A percentile compares a stretch with the other conserved stretches of the same genome.
These are phyloP conservation scores for Immersiporthe knoxdaviesiana DNA, from an alignment of 2,329 filamentous ascomycete genomes.

Conservation along the genomic window DNA sequence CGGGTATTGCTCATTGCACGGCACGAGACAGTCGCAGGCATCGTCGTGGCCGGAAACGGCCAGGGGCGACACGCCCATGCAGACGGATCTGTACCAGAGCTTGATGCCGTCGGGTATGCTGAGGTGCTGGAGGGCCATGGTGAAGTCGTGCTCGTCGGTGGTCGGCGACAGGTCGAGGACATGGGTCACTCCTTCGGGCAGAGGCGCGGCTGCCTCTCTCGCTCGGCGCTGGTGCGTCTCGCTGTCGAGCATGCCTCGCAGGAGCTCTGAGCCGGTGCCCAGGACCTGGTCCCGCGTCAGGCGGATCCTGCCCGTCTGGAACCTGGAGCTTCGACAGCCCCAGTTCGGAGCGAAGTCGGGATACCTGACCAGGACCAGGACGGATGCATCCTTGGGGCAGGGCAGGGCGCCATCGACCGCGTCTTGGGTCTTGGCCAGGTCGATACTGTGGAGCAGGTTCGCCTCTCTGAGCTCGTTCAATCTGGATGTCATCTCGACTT, in stretches of 20 bases:
- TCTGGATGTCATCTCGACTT: background rate
- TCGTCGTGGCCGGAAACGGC: conserved; percentile 27
- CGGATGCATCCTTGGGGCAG: background rate
- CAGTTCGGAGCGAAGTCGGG: background rate
- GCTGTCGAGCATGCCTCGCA: conserved; percentile 13
- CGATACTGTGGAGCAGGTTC: conserved; percentile 20
- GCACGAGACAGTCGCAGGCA: conserved; percentile 19
- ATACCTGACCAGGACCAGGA: conserved; percentile 22
- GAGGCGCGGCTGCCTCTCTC: conserved; percentile 7
- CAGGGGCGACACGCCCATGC: conserved; percentile 10
- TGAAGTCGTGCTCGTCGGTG: conserved; percentile 24
- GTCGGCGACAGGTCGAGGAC: conserved; percentile 28
- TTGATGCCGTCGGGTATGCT: conserved; percentile 22
- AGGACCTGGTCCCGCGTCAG: conserved; percentile 19
- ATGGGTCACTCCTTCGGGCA: conserved; percentile 16
- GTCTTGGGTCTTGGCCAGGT: conserved; percentile 21
- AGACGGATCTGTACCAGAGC: conserved; percentile 25
- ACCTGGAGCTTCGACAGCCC: conserved; percentile 17
- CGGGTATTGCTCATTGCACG: conserved; percentile 6
- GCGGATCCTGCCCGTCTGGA: conserved; percentile 14
- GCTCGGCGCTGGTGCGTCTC: conserved; percentile 22
- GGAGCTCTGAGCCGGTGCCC: conserved; percentile 17
- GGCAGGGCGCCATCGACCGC: background rate
- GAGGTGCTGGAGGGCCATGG: conserved; percentile 17
- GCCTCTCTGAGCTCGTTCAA: background rate